Evolutionary conservation across 768 basidiomycete species (phyloP), one percentile per base, ranked within the genome.

Genomic region (Kwoniella heveanensis): DNA sequence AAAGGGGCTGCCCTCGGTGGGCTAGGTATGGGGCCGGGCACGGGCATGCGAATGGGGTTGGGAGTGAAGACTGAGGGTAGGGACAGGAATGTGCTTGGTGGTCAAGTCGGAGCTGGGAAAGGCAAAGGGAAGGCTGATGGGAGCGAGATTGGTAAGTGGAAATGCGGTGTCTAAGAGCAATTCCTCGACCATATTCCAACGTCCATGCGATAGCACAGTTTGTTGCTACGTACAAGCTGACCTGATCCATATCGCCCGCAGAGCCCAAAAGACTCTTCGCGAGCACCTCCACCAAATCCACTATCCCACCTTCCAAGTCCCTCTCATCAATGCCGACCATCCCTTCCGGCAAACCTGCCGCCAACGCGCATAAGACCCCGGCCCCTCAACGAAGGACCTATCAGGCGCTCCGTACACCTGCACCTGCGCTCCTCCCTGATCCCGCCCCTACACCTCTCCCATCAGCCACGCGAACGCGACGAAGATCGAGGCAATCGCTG

Each of bases 241-340:
- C 15, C 32, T 36, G 6, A 36, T 36, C 7, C 32, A 36, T 44
- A 7, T 44, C 2, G 19, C 22, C 5, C 21, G 7, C 58, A 77
- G 75, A 62, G 36, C 75, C 75, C 1, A 77, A 74, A 62, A 60
- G 75, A 19, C 56, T 77, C 2, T 77, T 77, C 59, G 60, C 62
- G 4, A 54, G 59, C 36, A 66, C 70, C 1, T 57, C 69, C 12
- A 58, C 67, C 13, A 66, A 66, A 48, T 36, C 66, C 1, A 27
- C 49, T 12, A 52, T 74, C 27, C 67, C 63, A 22, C 67, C 70
- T 13, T 74, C 72, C 15, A 77, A 77, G 55, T 74, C 72, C 9
- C 53, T 72, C 39, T 61, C 64, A 2, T 62, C 57, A 25, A 60
- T 72, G 36, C 67, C 68, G 2, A 27, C 37, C 32, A 68, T 69